Conservation (phyloP, 257 asterid genomes). For the Solanum corneliomulleri region DNA sequence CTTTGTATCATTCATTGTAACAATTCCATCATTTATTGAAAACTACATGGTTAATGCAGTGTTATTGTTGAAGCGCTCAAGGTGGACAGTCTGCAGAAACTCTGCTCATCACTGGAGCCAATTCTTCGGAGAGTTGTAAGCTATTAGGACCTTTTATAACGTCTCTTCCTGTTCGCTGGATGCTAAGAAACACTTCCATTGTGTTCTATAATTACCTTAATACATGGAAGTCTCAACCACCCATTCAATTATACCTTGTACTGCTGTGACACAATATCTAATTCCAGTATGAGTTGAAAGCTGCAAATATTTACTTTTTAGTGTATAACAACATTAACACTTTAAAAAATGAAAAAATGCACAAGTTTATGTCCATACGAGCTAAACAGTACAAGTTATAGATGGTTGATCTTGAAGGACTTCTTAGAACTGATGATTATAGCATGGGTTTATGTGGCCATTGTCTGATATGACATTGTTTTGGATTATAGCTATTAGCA, state of each 20-base stretch:
- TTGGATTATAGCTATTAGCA: neutral
- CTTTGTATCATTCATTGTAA: neutral
- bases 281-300: neutral
- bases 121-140: conserved; percentile 97
- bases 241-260: neutral
- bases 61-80: conserved; percentile 92
- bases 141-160: neutral
- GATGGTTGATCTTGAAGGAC: neutral
- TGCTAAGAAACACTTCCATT: neutral
- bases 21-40: neutral
- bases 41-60: conserved; percentile 44
- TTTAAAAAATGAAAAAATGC: neutral
- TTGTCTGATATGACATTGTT: neutral
- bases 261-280: neutral
- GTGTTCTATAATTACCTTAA: neutral
- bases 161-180: neutral
- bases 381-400: neutral
- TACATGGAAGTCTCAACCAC: neutral
- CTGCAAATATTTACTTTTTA: neutral
- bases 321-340: neutral
- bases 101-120: conserved; percentile 92
- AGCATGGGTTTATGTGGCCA: neutral
- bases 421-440: neutral
- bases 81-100: conserved; percentile 89
- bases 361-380: neutral